Conservation (phyloP, 805 yeast genomes). For the Saccharomycopsis sp. region DNA sequence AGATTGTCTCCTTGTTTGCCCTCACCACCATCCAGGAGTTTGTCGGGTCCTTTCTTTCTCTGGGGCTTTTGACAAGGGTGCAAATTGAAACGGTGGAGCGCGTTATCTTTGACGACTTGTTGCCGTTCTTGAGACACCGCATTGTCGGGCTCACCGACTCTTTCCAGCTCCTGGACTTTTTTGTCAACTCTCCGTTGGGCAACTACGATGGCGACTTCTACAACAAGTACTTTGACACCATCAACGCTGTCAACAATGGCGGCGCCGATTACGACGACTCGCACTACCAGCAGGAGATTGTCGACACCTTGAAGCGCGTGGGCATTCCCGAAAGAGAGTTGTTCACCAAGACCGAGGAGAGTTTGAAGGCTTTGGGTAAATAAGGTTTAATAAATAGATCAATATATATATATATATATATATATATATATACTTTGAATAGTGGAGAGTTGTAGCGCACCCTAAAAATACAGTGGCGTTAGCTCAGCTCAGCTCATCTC, state of each 20-base stretch:
- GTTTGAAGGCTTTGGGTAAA: slow-evolving; percentile 27
- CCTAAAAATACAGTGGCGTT: too few species aligned
- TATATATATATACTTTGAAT: too few species aligned
- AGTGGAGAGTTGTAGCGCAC: too few species aligned
- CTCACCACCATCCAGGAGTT: slow-evolving; percentile 58
- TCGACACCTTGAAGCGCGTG: slow-evolving; percentile 32
- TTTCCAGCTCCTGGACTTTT: slow-evolving; percentile 70
- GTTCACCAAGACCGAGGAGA: slow-evolving; percentile 26
- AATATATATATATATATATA: too few species aligned
- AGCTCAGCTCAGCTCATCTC: too few species aligned
- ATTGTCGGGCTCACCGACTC: slow-evolving; percentile 77
- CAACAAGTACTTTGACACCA: slow-evolving; percentile 58
- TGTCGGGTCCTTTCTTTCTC: slow-evolving; percentile 63
- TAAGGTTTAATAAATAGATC: slow-evolving; percentile 9
- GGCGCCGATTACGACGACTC: slow-evolving; percentile 49
- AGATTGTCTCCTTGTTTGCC: slow-evolving; percentile 43
- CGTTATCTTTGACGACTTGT: slow-evolving; percentile 35
- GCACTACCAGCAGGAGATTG: slow-evolving; percentile 38
- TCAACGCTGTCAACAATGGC: slow-evolving; percentile 44
- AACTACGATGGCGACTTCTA: slow-evolving; percentile 75
- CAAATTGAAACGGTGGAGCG: slow-evolving; percentile 34
- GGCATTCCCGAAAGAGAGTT: slow-evolving; percentile 29
- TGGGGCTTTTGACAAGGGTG: slow-evolving; percentile 40
- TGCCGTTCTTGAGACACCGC: slow-evolving; percentile 50
- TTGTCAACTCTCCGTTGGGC: slow-evolving; percentile 79